A percentile compares a stretch with the other conserved stretches of the same genome.
Evolutionary conservation across 495 filamentous ascomycete genomes (phyloP).

Genomic region (Aspergillus campestris): DNA sequence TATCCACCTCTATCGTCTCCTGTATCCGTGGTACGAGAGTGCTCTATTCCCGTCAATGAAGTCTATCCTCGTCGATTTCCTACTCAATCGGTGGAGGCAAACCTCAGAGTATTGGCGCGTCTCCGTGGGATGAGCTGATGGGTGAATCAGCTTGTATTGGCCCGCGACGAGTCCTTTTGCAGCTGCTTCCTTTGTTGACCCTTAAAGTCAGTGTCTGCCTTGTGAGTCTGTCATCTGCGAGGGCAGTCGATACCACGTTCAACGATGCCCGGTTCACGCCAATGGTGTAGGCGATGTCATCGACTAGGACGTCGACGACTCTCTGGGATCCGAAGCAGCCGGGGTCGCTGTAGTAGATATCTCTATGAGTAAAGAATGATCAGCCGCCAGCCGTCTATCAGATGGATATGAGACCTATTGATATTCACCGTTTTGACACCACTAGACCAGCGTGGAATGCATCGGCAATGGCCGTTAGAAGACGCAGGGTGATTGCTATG

Average conservation of each 20-base stretch:
- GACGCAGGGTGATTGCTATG: slow-evolving; percentile 52
- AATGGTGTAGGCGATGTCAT: slow-evolving; percentile 73
- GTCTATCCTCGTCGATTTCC: not conserved
- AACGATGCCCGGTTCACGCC: slow-evolving; percentile 30
- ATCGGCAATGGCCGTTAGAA: slow-evolving; percentile 63
- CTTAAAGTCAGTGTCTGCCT: not conserved
- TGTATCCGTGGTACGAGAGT: slow-evolving; percentile 54
- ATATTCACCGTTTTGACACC: slow-evolving; percentile 70
- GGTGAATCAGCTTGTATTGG: slow-evolving; percentile 32
- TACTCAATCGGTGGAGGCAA: not conserved
- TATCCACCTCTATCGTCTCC: slow-evolving; percentile 44
- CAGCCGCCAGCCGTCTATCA: not conserved
- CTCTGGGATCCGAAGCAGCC: slow-evolving; percentile 68
- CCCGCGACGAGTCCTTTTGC: slow-evolving; percentile 67
- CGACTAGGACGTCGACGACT: slow-evolving; percentile 68
- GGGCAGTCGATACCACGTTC: slow-evolving; percentile 27
- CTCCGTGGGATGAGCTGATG: slow-evolving; percentile 14
- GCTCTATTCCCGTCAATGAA: slow-evolving; percentile 39
- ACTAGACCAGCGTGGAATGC: slow-evolving; percentile 51
- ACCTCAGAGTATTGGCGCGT: slow-evolving; percentile 12
- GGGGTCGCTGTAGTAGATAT: slow-evolving; percentile 85
- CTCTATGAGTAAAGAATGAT: slow-evolving; percentile 39
- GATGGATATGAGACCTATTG: not conserved
- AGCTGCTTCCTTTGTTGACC: slow-evolving; percentile 36
- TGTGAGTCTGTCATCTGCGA: too few relatives aligned